Evolutionary conservation across 352 stramenopile genomes (phyloP).

Genomic region (Globisporangium barbulae): DNA sequence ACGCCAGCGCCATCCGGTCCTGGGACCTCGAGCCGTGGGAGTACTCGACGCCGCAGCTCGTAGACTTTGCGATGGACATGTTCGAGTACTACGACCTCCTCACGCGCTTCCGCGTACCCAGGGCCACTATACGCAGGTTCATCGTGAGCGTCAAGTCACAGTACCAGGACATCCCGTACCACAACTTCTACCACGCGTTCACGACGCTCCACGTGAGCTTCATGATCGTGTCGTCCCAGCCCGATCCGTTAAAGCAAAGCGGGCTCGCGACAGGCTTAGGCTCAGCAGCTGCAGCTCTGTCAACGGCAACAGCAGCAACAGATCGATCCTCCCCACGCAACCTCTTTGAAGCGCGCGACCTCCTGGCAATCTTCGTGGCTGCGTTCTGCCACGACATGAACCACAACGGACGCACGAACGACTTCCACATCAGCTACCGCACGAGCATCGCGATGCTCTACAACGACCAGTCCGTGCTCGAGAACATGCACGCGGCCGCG

Average conservation of each 20-base stretch:
- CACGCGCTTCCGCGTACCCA: constrained; percentile 48
- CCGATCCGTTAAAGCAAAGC: not conserved
- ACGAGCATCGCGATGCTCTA: constrained; percentile 82
- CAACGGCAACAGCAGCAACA: not conserved
- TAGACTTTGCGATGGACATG: constrained; percentile 69
- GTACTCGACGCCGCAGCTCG: constrained; percentile 54
- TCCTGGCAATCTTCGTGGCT: constrained; percentile 76
- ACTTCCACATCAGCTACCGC: constrained; percentile 80
- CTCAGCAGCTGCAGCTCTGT: not conserved
- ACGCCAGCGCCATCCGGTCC: constrained; percentile 20
- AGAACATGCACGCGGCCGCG: constrained; percentile 85
- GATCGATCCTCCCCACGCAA: not conserved
- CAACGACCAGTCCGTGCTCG: constrained; percentile 86
- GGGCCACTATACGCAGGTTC: constrained; percentile 62
- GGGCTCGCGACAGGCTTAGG: not conserved
- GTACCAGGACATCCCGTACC: constrained; percentile 83
- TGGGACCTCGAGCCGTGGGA: constrained; percentile 70
- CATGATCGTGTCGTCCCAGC: constrained; percentile 57
- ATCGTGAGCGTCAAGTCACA: constrained; percentile 59
- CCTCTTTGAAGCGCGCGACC: constrained; percentile 49
- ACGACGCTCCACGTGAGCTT: constrained; percentile 82
- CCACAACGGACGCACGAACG: constrained; percentile 86
- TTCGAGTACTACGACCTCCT: constrained; percentile 69
- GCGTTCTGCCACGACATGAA: constrained; percentile 88
- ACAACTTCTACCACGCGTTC: constrained; percentile 87